phyloP scores from a whole-genome alignment of 2,329 filamentous ascomycete species.

The Neurospora crassa region DNA sequence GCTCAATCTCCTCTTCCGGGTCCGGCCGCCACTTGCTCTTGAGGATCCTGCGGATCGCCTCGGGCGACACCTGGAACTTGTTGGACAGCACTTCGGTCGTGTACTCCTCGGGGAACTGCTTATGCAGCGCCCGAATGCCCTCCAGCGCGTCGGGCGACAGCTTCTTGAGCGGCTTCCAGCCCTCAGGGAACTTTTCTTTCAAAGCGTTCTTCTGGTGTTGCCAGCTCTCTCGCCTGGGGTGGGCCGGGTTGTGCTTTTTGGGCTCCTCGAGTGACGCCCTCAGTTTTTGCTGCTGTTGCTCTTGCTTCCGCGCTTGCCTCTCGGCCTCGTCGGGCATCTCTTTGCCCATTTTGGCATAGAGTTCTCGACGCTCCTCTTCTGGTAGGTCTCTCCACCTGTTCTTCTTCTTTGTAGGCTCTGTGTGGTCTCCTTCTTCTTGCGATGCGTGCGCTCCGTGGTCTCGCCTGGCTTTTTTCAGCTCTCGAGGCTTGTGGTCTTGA shows the following conservation, averaged over 20 bases:
- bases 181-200: slow-evolving; percentile 67
- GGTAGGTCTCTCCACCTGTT: neutral
- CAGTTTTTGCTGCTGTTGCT: slow-evolving; percentile 3
- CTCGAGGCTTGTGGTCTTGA: neutral
- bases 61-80: slow-evolving; percentile 78
- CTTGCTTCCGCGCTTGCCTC: slow-evolving; percentile 7
- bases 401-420: neutral
- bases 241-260: neutral
- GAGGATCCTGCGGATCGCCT: slow-evolving; percentile 80
- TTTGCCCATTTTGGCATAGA: slow-evolving; percentile 3
- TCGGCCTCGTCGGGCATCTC: slow-evolving; percentile 16
- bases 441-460: neutral
- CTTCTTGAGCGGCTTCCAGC: slow-evolving; percentile 76
- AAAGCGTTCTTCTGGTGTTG: slow-evolving; percentile 65
- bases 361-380: neutral
- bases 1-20: slow-evolving; percentile 43
- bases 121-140: slow-evolving; percentile 78
- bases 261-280: neutral
- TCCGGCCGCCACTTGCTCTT: slow-evolving; percentile 65
- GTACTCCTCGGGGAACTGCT: slow-evolving; percentile 67
- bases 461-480: neutral
- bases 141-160: slow-evolving; percentile 86
- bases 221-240: slow-evolving; percentile 42
- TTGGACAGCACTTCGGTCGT: slow-evolving; percentile 63
- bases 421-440: neutral